These are phyloP conservation scores for Physcomitrellopsis africana DNA, from an alignment of 225 moss, liverwort and hornwort genomes.

Conservation along the genomic window DNA sequence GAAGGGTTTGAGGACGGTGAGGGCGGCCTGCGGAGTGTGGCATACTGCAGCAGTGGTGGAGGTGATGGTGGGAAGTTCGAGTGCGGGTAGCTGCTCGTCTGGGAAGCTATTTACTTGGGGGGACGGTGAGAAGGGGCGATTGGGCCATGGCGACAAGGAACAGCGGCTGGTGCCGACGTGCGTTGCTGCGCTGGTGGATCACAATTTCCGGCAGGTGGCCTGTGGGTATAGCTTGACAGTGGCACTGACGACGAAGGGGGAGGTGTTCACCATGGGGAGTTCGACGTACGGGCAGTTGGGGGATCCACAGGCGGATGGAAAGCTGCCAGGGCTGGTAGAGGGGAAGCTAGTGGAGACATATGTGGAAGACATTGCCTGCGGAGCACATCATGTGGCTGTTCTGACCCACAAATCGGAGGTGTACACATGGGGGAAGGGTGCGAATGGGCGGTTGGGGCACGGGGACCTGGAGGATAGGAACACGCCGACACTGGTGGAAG, in stretches of 20 bases:
- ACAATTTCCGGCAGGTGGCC: conserved; percentile 83
- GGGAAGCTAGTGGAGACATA: conserved; percentile 70
- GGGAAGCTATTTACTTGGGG: conserved; percentile 93
- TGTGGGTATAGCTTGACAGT: conserved; percentile 85
- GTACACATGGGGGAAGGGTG: conserved; percentile 88
- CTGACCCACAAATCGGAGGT: conserved; percentile 80
- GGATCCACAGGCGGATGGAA: conserved; percentile 78
- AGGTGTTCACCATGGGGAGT: conserved; percentile 87
- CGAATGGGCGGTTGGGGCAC: conserved; percentile 82
- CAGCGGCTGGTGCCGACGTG: conserved; percentile 83
- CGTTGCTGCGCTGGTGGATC: conserved; percentile 79
- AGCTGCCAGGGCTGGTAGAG: conserved; percentile 71
- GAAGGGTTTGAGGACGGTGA: conserved; percentile 82
- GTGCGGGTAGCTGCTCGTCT: conserved; percentile 74
- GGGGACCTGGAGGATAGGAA: conserved; percentile 71
- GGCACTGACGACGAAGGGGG: conserved; percentile 72
- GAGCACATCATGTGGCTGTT: conserved; percentile 82
- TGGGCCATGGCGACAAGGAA: conserved; percentile 88
- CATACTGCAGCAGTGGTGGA: conserved; percentile 89
- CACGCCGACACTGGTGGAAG: conserved; percentile 72
- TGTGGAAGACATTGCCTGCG: conserved; percentile 84
- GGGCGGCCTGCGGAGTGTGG: conserved; percentile 91
- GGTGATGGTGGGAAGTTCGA: conserved; percentile 84
- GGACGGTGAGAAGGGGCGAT: conserved; percentile 81
- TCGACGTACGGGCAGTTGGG: conserved; percentile 78